These are phyloP conservation scores for Echinochloa phyllopogon DNA, from an alignment of 176 grass and related monocot genomes.

Conservation along the genomic window DNA sequence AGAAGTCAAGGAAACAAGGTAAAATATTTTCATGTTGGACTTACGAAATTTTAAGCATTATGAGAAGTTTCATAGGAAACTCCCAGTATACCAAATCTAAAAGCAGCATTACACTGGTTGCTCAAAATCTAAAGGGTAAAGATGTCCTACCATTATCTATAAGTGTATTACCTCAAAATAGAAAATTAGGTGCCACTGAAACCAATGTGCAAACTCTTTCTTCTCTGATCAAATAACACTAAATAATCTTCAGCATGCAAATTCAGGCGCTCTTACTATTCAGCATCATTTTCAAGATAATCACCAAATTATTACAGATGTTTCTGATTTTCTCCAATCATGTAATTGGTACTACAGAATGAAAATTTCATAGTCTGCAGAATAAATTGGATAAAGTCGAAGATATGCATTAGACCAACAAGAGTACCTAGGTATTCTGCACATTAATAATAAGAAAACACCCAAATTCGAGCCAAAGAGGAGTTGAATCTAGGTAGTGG, in stretches of 20 bases:
- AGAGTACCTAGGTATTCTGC: background rate
- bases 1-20: background rate
- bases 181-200: background rate
- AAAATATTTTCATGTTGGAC: background rate
- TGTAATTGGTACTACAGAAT: background rate
- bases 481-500: background rate
- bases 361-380: background rate
- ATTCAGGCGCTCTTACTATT: background rate
- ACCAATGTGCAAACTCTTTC: background rate
- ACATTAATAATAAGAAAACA: background rate
- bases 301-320: background rate
- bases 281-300: slow-evolving; percentile 18
- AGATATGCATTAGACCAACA: background rate
- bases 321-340: background rate
- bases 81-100: background rate
- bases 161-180: background rate
- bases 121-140: background rate
- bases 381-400: slow-evolving; percentile 6
- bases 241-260: background rate
- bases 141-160: background rate
- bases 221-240: background rate
- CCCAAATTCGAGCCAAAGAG: background rate
- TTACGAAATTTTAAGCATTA: background rate
- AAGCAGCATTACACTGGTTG: background rate
- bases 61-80: too few relatives aligned